Conservation (phyloP, 306 rosid species). For the Glycine latifolia region DNA sequence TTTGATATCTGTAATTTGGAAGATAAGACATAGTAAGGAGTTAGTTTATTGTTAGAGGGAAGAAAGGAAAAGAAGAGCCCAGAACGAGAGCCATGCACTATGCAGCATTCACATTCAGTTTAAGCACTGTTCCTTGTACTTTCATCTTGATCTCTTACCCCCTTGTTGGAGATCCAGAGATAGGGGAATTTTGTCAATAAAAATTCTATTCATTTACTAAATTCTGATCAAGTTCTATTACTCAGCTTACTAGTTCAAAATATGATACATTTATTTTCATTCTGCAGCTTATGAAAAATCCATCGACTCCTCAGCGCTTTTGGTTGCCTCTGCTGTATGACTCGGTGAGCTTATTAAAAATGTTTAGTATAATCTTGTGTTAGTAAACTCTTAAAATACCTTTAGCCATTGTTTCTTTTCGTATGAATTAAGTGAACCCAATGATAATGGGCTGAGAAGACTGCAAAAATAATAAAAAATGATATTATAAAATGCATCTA, state of each 20-base stretch:
- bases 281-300: slow-evolving; percentile 88
- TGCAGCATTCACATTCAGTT: not conserved
- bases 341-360: slow-evolving; percentile 65
- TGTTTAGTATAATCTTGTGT: slow-evolving; percentile 24
- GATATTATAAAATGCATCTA: too few species aligned
- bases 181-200: too few species aligned
- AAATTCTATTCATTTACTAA: not conserved
- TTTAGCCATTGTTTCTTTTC: not conserved
- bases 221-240: slow-evolving; percentile 19
- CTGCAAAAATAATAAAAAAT: too few species aligned
- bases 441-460: not conserved
- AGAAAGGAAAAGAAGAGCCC: slow-evolving; percentile 1
- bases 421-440: slow-evolving; percentile 17
- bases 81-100: not conserved
- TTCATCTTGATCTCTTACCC: too few species aligned
- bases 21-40: not conserved
- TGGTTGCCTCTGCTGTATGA: slow-evolving; percentile 92
- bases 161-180: too few species aligned
- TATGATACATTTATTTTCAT: slow-evolving; percentile 27
- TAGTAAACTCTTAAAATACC: not conserved
- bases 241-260: not conserved
- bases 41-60: not conserved
- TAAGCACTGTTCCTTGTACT: not conserved
- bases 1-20: not conserved
- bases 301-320: slow-evolving; percentile 91